Conservation (phyloP, 73 alveolate genomes). For the Halteria grandinella region DNA sequence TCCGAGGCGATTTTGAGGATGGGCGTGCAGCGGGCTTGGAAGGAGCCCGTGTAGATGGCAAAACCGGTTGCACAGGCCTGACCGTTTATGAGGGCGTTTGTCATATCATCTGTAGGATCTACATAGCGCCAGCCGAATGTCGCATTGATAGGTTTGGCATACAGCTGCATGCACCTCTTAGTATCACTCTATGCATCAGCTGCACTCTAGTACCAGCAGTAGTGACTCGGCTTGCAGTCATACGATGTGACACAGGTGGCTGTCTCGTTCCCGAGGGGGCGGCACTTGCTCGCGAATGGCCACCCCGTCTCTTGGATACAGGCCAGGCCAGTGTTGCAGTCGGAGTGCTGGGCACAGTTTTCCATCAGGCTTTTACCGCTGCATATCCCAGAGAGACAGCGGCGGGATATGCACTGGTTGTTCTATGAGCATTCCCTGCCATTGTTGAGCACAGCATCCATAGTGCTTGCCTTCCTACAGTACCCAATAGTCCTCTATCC, state of each 20-base stretch:
- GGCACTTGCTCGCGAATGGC: conserved; percentile 42
- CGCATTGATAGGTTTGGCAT: not conserved
- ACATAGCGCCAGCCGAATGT: conserved; percentile 30
- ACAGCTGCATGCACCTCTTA: conserved; percentile 17
- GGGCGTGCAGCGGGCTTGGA: not conserved
- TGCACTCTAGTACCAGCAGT: conserved; percentile 12
- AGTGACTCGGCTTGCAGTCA: conserved; percentile 28
- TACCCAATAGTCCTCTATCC: conserved; percentile 9
- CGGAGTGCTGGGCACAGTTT: conserved; percentile 12
- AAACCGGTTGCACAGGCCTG: conserved; percentile 17
- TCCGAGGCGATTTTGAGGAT: conserved; percentile 10
- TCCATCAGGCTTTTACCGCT: conserved; percentile 7
- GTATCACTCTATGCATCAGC: conserved; percentile 3
- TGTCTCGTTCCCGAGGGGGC: no score
- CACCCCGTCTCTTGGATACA: conserved; percentile 1
- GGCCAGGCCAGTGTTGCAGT: conserved; percentile 13
- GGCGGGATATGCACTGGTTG: conserved; percentile 1
- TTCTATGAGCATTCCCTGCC: conserved; percentile 28
- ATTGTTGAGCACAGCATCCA: conserved; percentile 21
- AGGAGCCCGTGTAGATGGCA: conserved; percentile 1
- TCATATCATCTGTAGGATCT: conserved; percentile 25
- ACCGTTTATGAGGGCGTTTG: conserved; percentile 16
- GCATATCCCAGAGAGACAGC: conserved; percentile 30
- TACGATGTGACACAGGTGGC: no score
- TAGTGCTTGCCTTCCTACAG: conserved; percentile 11